Conservation (phyloP, 805 yeast species). For the Lachancea sp. region DNA sequence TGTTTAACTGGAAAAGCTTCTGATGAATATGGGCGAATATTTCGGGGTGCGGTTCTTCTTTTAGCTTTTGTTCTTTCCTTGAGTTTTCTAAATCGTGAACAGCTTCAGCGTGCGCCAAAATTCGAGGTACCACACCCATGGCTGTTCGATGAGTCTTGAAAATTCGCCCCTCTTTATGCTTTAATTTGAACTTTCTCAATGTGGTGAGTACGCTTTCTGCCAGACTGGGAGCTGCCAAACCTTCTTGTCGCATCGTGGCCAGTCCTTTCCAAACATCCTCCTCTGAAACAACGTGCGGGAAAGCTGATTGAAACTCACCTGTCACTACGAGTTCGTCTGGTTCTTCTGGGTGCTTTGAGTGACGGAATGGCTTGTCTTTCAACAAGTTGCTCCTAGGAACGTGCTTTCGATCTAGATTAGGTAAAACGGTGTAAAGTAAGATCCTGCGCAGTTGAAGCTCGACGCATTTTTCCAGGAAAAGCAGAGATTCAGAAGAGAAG, state of each 20-base stretch:
- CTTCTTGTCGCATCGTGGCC: slow-evolving; percentile 12
- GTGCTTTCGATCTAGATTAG: slow-evolving; percentile 14
- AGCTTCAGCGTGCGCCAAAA: slow-evolving; percentile 3
- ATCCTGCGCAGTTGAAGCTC: slow-evolving; percentile 15
- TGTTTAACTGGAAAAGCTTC: slow-evolving; percentile 11
- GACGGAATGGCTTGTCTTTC: not conserved
- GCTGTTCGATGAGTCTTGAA: slow-evolving; percentile 17
- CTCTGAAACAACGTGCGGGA: slow-evolving; percentile 21
- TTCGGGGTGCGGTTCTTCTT: not conserved
- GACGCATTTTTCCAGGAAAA: slow-evolving; percentile 12
- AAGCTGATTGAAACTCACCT: not conserved
- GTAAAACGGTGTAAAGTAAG: slow-evolving; percentile 18
- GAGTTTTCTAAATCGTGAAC: slow-evolving; percentile 1
- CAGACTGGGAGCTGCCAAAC: slow-evolving; percentile 14
- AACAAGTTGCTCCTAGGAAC: slow-evolving; percentile 4
- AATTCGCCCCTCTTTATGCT: slow-evolving; percentile 20
- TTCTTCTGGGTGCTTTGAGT: not conserved
- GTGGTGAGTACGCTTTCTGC: slow-evolving; percentile 18
- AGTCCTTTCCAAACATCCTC: slow-evolving; percentile 12
- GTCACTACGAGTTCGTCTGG: slow-evolving; percentile 1
- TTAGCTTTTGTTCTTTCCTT: too few relatives aligned
- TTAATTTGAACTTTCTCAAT: slow-evolving; percentile 20
- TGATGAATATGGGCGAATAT: slow-evolving; percentile 7
- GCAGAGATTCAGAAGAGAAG: slow-evolving; percentile 13
- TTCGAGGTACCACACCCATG: slow-evolving; percentile 6